Conservation (phyloP, 179 eudicot species). For the Amaranthus tricolor region DNA sequence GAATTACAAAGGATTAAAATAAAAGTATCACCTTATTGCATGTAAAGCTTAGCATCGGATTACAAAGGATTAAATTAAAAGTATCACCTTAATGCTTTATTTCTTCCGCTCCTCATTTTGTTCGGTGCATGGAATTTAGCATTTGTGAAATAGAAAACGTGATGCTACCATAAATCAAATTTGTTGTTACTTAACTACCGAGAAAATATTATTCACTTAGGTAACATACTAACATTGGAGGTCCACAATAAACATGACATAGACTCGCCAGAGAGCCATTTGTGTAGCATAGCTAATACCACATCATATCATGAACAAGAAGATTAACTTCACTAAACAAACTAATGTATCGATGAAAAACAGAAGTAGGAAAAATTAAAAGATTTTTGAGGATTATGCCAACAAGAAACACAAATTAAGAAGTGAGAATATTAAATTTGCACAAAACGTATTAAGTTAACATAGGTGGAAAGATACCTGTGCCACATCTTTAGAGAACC, state of each 20-base stretch:
- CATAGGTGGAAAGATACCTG: constrained; percentile 46
- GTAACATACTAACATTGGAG: background rate
- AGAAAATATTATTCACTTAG: background rate
- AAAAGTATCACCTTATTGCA: background rate
- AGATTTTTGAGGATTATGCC: background rate
- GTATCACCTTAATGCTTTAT: background rate
- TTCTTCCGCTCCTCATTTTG: background rate
- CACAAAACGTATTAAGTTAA: constrained; percentile 1
- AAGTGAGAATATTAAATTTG: background rate
- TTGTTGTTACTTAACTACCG: background rate
- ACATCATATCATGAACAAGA: background rate
- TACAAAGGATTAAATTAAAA: background rate
- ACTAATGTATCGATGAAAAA: background rate
- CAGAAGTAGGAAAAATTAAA: background rate
- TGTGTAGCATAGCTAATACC: background rate
- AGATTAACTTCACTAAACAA: background rate
- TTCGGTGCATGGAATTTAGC: background rate
- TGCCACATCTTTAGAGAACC: constrained; percentile 87
- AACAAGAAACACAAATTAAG: background rate
- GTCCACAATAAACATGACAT: background rate
- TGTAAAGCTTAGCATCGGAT: background rate
- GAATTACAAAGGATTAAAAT: background rate
- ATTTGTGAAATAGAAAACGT: background rate
- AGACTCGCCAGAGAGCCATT: background rate
- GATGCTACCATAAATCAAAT: background rate